A percentile compares a stretch with the other conserved stretches of the same genome.
These are phyloP conservation scores for Serendipita sp. DNA, from an alignment of 768 basidiomycete genomes.

Conservation along the genomic window DNA sequence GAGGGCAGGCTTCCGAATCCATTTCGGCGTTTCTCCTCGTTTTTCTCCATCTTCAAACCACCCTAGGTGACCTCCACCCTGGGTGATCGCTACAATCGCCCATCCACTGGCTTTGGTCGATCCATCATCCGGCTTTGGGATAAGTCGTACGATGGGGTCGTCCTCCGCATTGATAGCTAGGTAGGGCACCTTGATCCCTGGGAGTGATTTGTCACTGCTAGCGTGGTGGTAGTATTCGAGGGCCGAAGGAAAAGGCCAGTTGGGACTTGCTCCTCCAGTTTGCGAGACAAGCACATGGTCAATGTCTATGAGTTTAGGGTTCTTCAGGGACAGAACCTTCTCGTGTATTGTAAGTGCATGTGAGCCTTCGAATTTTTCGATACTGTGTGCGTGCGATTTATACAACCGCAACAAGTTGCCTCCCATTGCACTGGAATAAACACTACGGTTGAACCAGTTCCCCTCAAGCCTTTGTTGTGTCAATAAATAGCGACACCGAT, in stretches of 20 bases:
- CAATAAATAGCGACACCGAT: conserved; percentile 6
- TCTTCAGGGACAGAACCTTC: conserved; percentile 20
- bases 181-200: conserved; percentile 51
- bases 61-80: conserved; percentile 61
- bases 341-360: not conserved
- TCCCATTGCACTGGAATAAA: conserved; percentile 72
- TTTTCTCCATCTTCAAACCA: conserved; percentile 50
- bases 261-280: conserved; percentile 33
- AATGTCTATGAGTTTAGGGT: conserved; percentile 40
- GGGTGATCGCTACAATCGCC: conserved; percentile 46
- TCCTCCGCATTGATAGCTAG: conserved; percentile 61
- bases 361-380: conserved; percentile 19
- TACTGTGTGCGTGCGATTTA: conserved; percentile 31
- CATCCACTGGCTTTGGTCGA: conserved; percentile 18
- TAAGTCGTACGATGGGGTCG: conserved; percentile 55
- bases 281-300: conserved; percentile 51
- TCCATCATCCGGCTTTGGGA: conserved; percentile 29
- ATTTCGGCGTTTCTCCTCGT: conserved; percentile 28
- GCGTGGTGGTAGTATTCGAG: conserved; percentile 34
- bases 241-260: conserved; percentile 32
- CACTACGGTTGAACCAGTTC: conserved; percentile 38
- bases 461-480: conserved; percentile 31
- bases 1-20: conserved; percentile 55
- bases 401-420: conserved; percentile 45
- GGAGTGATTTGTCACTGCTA: conserved; percentile 46